Conservation (phyloP, 495 filamentous ascomycete genomes). For the Oidiodendron maius region DNA sequence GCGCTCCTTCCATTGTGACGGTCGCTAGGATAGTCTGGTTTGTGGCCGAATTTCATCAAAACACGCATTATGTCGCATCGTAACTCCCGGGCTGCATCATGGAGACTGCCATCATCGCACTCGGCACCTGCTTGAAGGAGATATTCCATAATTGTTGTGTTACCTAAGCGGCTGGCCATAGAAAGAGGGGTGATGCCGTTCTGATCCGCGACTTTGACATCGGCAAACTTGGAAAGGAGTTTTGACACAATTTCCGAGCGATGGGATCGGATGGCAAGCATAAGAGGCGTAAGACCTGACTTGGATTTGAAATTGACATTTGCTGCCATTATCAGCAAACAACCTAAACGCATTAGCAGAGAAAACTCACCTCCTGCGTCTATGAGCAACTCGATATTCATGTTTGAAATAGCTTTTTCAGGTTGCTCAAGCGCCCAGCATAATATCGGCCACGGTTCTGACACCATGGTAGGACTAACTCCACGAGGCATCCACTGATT, state of each 20-base stretch:
- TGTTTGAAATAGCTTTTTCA: not conserved
- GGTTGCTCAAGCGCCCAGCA: not conserved
- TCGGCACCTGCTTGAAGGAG: slow-evolving; percentile 5
- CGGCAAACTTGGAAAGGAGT: not conserved
- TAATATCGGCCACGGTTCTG: not conserved
- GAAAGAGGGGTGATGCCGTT: slow-evolving; percentile 7
- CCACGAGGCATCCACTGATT: not conserved
- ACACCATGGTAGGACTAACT: not conserved
- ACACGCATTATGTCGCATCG: slow-evolving; percentile 11
- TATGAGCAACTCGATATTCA: slow-evolving; percentile 4
- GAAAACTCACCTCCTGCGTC: slow-evolving; percentile 2
- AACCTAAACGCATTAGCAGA: not conserved
- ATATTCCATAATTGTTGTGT: slow-evolving; percentile 14
- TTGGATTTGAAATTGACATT: slow-evolving; percentile 1
- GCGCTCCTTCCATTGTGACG: slow-evolving; percentile 10
- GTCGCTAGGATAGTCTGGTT: slow-evolving; percentile 10
- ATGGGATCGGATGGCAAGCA: slow-evolving; percentile 8
- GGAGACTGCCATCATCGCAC: slow-evolving; percentile 14
- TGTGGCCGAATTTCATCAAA: slow-evolving; percentile 13
- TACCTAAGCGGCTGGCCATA: slow-evolving; percentile 8
- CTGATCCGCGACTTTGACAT: slow-evolving; percentile 9
- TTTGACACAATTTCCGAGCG: not conserved
- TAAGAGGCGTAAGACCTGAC: not conserved
- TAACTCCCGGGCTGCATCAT: slow-evolving; percentile 14
- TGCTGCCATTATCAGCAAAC: not conserved